phyloP scores from a whole-genome alignment of 2,329 filamentous ascomycete species.

The Blastomyces parvus region DNA sequence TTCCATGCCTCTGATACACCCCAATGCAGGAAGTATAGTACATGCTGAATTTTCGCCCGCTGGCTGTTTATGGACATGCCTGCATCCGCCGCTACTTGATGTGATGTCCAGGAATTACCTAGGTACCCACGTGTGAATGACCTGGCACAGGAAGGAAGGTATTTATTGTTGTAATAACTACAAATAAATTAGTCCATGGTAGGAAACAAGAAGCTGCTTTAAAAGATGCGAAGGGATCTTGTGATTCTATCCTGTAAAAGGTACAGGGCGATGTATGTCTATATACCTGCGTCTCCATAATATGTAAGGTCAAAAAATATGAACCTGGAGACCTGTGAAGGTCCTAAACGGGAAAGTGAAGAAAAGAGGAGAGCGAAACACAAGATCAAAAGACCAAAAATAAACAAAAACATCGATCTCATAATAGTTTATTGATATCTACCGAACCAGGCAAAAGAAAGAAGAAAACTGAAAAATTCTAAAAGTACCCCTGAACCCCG shows the following conservation, averaged over 20 bases:
- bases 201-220: neutral
- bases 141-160: neutral
- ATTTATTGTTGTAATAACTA: no score
- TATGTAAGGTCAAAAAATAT: neutral
- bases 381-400: neutral
- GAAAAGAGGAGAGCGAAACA: neutral
- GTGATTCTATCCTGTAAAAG: neutral
- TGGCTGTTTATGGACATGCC: neutral
- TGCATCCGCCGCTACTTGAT: neutral
- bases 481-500: constrained; percentile 28
- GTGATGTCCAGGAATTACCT: neutral
- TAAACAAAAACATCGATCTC: neutral
- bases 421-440: neutral
- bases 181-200: no score
- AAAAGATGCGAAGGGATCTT: neutral
- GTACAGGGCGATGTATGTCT: neutral
- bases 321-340: neutral
- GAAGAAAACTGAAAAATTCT: neutral
- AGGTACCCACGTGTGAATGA: neutral
- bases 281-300: no score
- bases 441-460: neutral
- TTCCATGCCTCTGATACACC: neutral
- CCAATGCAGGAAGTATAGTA: neutral
- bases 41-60: neutral
- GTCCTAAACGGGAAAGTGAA: neutral